Conservation (phyloP, 1,284 basidiomycete genomes). For the Omphalotus olearius region DNA sequence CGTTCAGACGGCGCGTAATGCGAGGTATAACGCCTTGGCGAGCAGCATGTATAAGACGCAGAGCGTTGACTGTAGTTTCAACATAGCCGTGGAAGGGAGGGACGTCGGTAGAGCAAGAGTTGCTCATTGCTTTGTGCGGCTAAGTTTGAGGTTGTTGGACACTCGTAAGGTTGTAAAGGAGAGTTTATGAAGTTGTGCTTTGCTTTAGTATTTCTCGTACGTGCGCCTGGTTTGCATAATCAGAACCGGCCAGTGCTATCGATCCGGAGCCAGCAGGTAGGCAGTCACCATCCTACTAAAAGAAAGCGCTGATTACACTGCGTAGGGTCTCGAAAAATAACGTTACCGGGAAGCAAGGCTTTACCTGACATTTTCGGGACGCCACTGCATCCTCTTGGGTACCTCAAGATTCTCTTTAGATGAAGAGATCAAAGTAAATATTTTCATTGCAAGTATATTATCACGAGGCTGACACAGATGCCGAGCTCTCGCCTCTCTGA, state of each 20-base stretch:
- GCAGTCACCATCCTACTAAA: conserved; percentile 24
- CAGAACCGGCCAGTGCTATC: conserved; percentile 25
- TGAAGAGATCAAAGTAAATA: background rate
- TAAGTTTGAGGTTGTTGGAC: conserved; percentile 53
- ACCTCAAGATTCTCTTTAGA: conserved; percentile 7
- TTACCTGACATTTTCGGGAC: conserved; percentile 24
- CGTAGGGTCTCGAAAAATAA: conserved; percentile 34
- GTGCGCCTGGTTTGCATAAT: conserved; percentile 33
- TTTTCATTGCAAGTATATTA: background rate
- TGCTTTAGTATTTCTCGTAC: conserved; percentile 36
- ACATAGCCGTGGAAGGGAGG: conserved; percentile 67
- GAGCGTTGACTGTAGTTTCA: conserved; percentile 73
- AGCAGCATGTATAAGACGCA: conserved; percentile 76
- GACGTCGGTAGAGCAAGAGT: conserved; percentile 36
- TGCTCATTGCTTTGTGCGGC: conserved; percentile 28
- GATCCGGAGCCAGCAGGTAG: conserved; percentile 25
- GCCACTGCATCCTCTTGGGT: conserved; percentile 12
- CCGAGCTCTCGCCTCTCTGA: conserved; percentile 1
- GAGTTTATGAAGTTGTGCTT: conserved; percentile 31
- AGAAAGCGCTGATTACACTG: conserved; percentile 7
- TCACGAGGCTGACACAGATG: conserved; percentile 8
- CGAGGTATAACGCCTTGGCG: conserved; percentile 69
- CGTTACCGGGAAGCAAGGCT: conserved; percentile 34
- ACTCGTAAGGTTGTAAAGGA: conserved; percentile 36
- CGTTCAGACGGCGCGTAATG: conserved; percentile 74